Percentiles rank a stretch among this genome's conserved stretches.
phyloP scores from a whole-genome alignment of 257 asterid genomes.

The Fraxinus cuspidata region DNA sequence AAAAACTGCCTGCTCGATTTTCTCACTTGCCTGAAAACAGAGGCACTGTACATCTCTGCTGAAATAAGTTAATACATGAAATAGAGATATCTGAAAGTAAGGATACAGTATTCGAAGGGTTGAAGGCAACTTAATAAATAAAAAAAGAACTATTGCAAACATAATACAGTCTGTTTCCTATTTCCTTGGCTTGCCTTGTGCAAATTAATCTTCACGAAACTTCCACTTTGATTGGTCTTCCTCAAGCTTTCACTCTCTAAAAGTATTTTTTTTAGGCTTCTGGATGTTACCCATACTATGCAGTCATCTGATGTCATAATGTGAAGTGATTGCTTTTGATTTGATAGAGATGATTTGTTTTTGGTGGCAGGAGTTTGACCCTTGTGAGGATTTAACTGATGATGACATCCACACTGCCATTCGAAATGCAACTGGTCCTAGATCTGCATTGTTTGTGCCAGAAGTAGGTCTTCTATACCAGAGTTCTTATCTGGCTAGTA shows the following conservation, averaged over 20 bases:
- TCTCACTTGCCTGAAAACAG: neutral
- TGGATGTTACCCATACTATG: neutral
- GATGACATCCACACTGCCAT: slow-evolving; percentile 91
- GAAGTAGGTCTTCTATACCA: slow-evolving; percentile 56
- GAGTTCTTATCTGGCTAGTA: slow-evolving; percentile 8
- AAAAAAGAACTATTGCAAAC: neutral
- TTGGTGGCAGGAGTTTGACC: slow-evolving; percentile 81
- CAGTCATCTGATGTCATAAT: neutral
- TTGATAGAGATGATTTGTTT: slow-evolving; percentile 22
- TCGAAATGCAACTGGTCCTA: slow-evolving; percentile 92
- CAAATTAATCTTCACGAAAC: slow-evolving; percentile 6
- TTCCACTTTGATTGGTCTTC: slow-evolving; percentile 11
- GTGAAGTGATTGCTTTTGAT: slow-evolving; percentile 7
- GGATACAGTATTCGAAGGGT: neutral
- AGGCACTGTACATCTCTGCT: neutral
- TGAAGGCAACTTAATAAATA: neutral
- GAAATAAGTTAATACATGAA: slow-evolving; percentile 7
- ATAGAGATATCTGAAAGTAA: neutral
- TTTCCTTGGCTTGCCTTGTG: slow-evolving; percentile 13
- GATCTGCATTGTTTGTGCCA: slow-evolving; percentile 84
- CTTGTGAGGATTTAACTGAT: slow-evolving; percentile 92
- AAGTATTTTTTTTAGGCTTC: slow-evolving; percentile 14
- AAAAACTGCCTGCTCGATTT: neutral
- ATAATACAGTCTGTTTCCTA: neutral
- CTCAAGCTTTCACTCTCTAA: neutral